These are phyloP conservation scores for Solanum gandarillasii DNA, from an alignment of 257 asterid genomes.

Conservation along the genomic window DNA sequence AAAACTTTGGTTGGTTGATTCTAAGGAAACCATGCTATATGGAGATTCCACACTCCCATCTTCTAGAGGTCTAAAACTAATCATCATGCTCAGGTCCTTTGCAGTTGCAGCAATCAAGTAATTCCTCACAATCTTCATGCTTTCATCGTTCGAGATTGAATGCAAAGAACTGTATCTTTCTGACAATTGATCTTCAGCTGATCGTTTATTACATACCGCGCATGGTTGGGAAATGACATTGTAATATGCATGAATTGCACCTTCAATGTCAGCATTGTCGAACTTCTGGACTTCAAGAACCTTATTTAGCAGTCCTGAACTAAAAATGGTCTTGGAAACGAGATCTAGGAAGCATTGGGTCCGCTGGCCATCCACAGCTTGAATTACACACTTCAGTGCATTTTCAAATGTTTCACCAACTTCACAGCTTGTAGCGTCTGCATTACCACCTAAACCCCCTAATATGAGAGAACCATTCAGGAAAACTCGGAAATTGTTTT, in stretches of 20 bases:
- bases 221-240: constrained; percentile 64
- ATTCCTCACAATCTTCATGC: constrained; percentile 59
- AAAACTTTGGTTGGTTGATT: constrained; percentile 63
- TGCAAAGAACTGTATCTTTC: constrained; percentile 48
- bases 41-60: constrained; percentile 34
- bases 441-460: constrained; percentile 70
- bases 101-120: constrained; percentile 92
- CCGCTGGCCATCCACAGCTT: constrained; percentile 59
- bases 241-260: constrained; percentile 88
- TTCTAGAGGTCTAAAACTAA: constrained; percentile 54
- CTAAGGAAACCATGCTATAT: constrained; percentile 33
- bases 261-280: constrained; percentile 76
- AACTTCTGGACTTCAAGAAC: constrained; percentile 90
- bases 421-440: constrained; percentile 21
- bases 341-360: constrained; percentile 53
- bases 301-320: constrained; percentile 51
- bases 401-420: constrained; percentile 50
- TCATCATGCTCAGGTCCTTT: constrained; percentile 91
- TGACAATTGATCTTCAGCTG: constrained; percentile 24
- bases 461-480: constrained; percentile 66
- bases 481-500: constrained; percentile 88
- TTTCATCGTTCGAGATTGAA: constrained; percentile 48
- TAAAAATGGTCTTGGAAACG: constrained; percentile 49
- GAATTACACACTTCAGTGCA: constrained; percentile 47
- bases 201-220: constrained; percentile 34